phyloP scores from a whole-genome alignment of 306 rosid genomes.

The Prunus mira region DNA sequence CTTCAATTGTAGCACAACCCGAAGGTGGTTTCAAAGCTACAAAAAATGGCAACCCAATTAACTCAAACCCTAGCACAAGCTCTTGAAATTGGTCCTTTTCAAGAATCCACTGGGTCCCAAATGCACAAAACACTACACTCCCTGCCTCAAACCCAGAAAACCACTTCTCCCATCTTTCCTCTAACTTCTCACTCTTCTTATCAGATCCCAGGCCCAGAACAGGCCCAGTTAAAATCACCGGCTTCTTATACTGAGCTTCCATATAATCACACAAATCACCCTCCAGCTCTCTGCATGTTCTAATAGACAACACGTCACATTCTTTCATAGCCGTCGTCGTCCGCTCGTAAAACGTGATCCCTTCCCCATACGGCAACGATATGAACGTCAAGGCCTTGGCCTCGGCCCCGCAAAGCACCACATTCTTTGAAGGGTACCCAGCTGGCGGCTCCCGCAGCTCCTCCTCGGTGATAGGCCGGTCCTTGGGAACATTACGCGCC shows the following conservation, averaged over 20 bases:
- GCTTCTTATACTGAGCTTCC: constrained; percentile 22
- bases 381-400: constrained; percentile 21
- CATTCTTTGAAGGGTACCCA: constrained; percentile 50
- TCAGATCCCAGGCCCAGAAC: constrained; percentile 5
- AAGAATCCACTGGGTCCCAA: constrained; percentile 48
- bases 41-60: constrained; percentile 43
- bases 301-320: constrained; percentile 42
- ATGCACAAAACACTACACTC: constrained; percentile 51
- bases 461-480: constrained; percentile 28
- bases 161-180: constrained; percentile 34
- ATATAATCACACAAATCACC: constrained; percentile 43
- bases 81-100: constrained; percentile 52
- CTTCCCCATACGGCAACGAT: constrained; percentile 40
- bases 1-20: constrained; percentile 41
- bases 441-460: constrained; percentile 37
- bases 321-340: constrained; percentile 10
- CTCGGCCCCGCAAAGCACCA: constrained; percentile 40
- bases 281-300: constrained; percentile 52
- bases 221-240: constrained; percentile 43
- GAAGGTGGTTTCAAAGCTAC: constrained; percentile 43
- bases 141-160: constrained; percentile 25
- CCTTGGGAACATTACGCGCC: constrained; percentile 18
- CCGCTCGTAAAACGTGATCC: constrained; percentile 33
- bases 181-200: neutral
- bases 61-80: constrained; percentile 51